Conservation (phyloP, 2,329 filamentous ascomycete genomes). For the Lanzia echinophila region DNA sequence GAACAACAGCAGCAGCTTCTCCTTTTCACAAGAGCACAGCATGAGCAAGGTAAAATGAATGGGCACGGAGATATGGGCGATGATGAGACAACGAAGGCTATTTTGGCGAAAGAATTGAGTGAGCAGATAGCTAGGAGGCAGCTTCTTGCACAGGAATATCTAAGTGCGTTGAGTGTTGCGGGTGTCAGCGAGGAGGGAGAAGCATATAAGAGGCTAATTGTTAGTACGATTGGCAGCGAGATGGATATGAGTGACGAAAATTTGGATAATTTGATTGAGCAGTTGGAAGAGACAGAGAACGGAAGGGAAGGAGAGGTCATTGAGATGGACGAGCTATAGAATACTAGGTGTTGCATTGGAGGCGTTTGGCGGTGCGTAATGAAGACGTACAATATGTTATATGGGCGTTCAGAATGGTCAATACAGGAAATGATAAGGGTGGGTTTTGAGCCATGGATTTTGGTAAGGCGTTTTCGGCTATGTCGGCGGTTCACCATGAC, state of each 20-base stretch:
- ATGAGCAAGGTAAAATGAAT: conserved; percentile 38
- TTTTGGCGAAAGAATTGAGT: conserved; percentile 50
- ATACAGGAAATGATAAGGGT: no score
- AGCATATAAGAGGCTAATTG: conserved; percentile 49
- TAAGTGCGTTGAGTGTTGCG: conserved; percentile 59
- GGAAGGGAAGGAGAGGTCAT: conserved; percentile 8
- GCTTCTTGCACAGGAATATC: conserved; percentile 59
- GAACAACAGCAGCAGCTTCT: conserved; percentile 43
- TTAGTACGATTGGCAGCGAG: conserved; percentile 32
- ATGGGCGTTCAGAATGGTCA: no score
- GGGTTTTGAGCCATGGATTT: no score
- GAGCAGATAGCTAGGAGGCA: conserved; percentile 45
- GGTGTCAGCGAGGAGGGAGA: conserved; percentile 68
- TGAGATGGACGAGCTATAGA: neutral
- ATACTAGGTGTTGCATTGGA: no score
- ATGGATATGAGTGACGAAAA: conserved; percentile 37
- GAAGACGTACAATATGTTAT: no score
- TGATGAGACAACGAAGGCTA: conserved; percentile 46
- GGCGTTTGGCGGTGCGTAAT: no score
- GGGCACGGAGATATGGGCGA: conserved; percentile 33
- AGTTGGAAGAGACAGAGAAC: conserved; percentile 20
- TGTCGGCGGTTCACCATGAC: no score
- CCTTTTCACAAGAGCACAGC: conserved; percentile 33
- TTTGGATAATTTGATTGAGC: conserved; percentile 22
- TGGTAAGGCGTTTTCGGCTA: no score